These are phyloP conservation scores for Citrus glauca DNA, from an alignment of 345 rosid species.

Conservation along the genomic window DNA sequence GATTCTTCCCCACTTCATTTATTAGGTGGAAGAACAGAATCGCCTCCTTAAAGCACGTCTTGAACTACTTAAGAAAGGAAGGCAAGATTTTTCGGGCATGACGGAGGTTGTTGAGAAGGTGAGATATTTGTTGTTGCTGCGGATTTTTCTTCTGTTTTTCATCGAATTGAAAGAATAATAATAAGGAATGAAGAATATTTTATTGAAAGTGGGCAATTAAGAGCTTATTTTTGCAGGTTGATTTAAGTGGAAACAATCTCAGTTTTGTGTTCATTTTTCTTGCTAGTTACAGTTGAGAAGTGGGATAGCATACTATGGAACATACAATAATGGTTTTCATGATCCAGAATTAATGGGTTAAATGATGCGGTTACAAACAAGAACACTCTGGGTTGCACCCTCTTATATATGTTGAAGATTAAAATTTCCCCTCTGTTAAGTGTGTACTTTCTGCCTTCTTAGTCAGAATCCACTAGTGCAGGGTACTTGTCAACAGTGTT, in stretches of 20 bases:
- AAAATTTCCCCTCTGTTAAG: not conserved
- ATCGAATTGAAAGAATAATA: not conserved
- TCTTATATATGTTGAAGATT: not conserved
- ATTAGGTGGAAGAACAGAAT: conserved; percentile 64
- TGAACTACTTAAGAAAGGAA: conserved; percentile 38
- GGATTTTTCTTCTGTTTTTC: not conserved
- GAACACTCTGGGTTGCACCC: not conserved
- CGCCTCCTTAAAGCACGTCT: conserved; percentile 36
- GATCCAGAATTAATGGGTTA: not conserved
- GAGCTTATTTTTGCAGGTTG: not conserved
- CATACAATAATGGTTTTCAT: conserved; percentile 6
- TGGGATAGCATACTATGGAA: conserved; percentile 24
- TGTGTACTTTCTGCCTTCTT: not conserved
- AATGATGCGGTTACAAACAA: not conserved
- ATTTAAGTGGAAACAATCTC: not conserved
- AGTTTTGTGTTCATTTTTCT: not conserved
- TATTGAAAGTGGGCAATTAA: not conserved
- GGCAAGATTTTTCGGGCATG: conserved; percentile 31
- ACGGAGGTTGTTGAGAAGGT: conserved; percentile 45
- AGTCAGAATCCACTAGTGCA: conserved; percentile 3
- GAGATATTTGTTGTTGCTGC: not conserved
- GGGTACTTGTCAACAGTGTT: not conserved
- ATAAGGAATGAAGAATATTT: not conserved
- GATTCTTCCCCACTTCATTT: conserved; percentile 5
- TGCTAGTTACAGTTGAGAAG: conserved; percentile 38